phyloP scores from a whole-genome alignment of 129 eudicot species.

The Saposhnikovia divaricata region DNA sequence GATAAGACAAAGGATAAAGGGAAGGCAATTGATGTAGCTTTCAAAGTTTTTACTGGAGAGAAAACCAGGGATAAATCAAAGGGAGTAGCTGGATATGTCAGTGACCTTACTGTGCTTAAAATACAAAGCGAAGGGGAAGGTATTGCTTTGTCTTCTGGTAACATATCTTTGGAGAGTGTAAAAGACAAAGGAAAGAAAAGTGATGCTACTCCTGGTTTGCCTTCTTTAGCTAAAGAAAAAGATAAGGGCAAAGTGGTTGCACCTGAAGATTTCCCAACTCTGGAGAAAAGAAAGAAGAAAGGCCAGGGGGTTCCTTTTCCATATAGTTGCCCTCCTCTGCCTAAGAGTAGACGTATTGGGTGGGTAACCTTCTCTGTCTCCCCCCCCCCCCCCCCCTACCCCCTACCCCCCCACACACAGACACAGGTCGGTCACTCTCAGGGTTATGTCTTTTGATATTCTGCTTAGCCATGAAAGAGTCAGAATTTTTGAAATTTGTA shows the following conservation, averaged over 20 bases:
- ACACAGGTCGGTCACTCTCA: neutral
- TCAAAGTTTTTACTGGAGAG: neutral
- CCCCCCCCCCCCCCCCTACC: neutral
- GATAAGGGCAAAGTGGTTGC: constrained; percentile 13
- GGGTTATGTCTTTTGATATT: neutral
- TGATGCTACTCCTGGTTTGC: neutral
- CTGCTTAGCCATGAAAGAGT: neutral
- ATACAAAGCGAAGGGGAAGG: constrained; percentile 9
- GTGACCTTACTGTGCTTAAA: constrained; percentile 5
- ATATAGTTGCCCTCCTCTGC: constrained; percentile 23
- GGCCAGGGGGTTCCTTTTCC: constrained; percentile 12
- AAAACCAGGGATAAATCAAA: constrained; percentile 20
- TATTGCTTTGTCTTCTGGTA: constrained; percentile 1
- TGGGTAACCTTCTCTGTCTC: constrained; percentile 18
- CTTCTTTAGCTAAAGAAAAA: constrained; percentile 13
- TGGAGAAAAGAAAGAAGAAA: constrained; percentile 10
- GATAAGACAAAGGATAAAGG: constrained; percentile 21
- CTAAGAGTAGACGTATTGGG: constrained; percentile 18
- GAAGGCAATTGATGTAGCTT: constrained; percentile 12
- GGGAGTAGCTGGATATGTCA: constrained; percentile 10
- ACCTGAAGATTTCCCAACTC: neutral
- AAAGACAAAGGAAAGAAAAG: constrained; percentile 6
- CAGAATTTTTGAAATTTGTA: neutral
- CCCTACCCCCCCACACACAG: neutral
- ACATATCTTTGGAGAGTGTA: neutral